A percentile compares a stretch with the other conserved stretches of the same genome.
These are phyloP conservation scores for Apocynum venetum DNA, from an alignment of 257 asterid genomes.

Conservation along the genomic window DNA sequence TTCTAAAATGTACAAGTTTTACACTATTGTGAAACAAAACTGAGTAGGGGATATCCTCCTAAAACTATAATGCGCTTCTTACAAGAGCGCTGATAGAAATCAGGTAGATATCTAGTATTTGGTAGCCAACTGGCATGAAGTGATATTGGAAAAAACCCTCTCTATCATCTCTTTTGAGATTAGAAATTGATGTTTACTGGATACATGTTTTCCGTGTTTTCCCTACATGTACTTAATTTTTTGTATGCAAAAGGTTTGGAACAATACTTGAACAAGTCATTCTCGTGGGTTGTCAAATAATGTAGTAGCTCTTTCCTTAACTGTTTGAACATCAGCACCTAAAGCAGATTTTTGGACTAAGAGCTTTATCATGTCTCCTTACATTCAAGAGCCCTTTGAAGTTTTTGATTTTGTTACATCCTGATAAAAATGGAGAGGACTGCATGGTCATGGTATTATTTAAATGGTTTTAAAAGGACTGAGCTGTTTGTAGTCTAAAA, in stretches of 20 bases:
- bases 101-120: neutral
- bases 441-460: neutral
- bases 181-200: neutral
- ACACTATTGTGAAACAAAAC: neutral
- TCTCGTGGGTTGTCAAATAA: neutral
- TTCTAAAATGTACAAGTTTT: neutral
- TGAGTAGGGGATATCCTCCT: neutral
- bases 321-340: neutral
- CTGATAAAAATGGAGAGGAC: neutral
- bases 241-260: neutral
- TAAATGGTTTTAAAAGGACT: neutral
- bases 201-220: neutral
- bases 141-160: neutral
- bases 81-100: too few relatives aligned
- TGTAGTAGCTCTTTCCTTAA: neutral
- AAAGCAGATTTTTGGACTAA: neutral
- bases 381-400: neutral
- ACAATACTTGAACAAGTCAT: neutral
- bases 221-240: neutral
- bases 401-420: neutral
- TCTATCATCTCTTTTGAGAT: neutral
- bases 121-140: neutral
- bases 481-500: neutral
- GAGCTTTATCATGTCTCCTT: neutral
- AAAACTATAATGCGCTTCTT: too few relatives aligned